Base-by-base conservation (phyloP, 2,329 filamentous ascomycete genomes). In the Colletotrichum melonis region DNA sequence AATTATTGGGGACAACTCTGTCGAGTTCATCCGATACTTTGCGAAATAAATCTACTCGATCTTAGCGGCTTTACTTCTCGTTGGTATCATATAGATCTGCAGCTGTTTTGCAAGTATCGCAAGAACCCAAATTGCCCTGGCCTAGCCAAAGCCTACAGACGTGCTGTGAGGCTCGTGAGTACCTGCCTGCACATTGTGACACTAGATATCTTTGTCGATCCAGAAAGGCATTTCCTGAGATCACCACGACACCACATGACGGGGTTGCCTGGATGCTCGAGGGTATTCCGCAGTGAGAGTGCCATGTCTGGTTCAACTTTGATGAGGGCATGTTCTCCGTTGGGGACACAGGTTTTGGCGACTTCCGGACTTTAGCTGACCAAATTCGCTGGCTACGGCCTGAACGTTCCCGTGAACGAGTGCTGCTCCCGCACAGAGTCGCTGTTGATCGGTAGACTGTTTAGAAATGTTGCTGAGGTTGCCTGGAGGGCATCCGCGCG, bases 251-350 rank as follows among this genome's bases (percentile, higher is more conserved):
- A 42, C 1, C 38, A 26, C 26, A 57, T 5, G n/a, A 22, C 52
- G 14, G 26, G n/a, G 11, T 19, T 12, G 5, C 49, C 52, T 35
- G 60, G 26, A 1, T 65, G 28, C 14, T 28, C 12, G 32, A 59
- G 67, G 54, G 30, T 24, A 11, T 14, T 22, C 63, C 7, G 22
- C 19, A n/a, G 42, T 54, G 0, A 16, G 8, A 71, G 55, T 63
- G 38, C 42, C 59, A 71, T n/a, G 30, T 67, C 30, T 71, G 63
- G 55, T 46, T 71, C 46, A 71, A 71, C 55, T 71, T 60, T 8
- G 63, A 60, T 1, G 7, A 7, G 12, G 68, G 60, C 49, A 46
- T 60, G 54, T 12, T 71, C 28, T 67, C 30, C 12, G 22, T 71
- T n/a, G 55, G 28, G 28, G 2, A 42, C 2, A 60, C 24, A 8